phyloP scores from a whole-genome alignment of 1,139 yeast species.

The Candida sojae region DNA sequence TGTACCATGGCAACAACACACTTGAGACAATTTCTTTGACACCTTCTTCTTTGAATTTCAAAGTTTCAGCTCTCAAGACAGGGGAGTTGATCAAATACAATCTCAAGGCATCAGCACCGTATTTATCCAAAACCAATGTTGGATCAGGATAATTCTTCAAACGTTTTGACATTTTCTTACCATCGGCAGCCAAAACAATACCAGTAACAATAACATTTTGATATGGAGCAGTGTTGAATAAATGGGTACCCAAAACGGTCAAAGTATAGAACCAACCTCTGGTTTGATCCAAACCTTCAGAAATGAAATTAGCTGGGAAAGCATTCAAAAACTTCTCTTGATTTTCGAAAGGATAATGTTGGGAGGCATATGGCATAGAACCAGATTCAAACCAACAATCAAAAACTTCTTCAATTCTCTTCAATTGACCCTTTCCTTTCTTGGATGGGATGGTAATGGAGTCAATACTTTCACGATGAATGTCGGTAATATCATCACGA shows the following conservation, averaged over 20 bases:
- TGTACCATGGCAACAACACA: slow-evolving; percentile 98
- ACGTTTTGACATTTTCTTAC: slow-evolving; percentile 99
- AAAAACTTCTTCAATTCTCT: slow-evolving; percentile 94
- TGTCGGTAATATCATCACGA: slow-evolving; percentile 73
- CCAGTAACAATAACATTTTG: slow-evolving; percentile 95
- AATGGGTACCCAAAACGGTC: slow-evolving; percentile 92
- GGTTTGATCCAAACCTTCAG: slow-evolving; percentile 99
- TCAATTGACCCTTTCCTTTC: slow-evolving; percentile 82
- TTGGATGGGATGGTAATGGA: slow-evolving; percentile 92
- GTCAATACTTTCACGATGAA: slow-evolving; percentile 93
- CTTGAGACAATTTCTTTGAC: slow-evolving; percentile 96
- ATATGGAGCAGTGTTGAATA: slow-evolving; percentile 91
- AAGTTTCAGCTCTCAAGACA: slow-evolving; percentile 92
- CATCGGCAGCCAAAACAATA: slow-evolving; percentile 95
- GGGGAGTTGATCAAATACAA: slow-evolving; percentile 96
- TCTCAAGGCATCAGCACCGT: slow-evolving; percentile 98
- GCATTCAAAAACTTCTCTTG: slow-evolving; percentile 70
- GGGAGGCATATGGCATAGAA: slow-evolving; percentile 97
- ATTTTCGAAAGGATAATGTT: slow-evolving; percentile 94
- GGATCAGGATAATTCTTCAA: slow-evolving; percentile 99
- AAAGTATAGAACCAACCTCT: slow-evolving; percentile 99
- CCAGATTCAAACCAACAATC: slow-evolving; percentile 99
- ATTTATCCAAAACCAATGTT: slow-evolving; percentile 70
- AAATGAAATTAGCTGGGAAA: slow-evolving; percentile 96
- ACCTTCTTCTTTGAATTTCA: slow-evolving; percentile 97